Base-by-base conservation (phyloP, 441 rosid species). In the Corymbia citriodora region DNA sequence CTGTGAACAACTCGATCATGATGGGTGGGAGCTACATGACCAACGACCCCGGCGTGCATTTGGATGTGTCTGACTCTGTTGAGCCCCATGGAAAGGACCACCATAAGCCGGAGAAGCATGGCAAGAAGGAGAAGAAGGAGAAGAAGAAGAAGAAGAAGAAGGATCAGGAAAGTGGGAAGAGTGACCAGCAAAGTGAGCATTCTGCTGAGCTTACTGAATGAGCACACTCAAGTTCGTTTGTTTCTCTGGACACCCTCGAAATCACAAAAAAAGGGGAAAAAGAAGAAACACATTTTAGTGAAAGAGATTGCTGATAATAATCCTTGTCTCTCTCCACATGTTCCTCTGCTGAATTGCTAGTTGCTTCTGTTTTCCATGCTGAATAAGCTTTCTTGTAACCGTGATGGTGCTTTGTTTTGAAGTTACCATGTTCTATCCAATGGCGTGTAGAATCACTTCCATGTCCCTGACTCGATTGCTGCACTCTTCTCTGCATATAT, bases 1-100 rank as follows among this genome's bases (percentile, higher is more conserved):
- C 99, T 1, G 95, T 98, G 55, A 98, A 97, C 92, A 98, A 98
- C 90, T 98, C 99, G 3, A 94, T 98, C 87, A 96, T 97, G 99
- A 88, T 98, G 49, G 93, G 94, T 1, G 96, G 97, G 88, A 90
- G 87, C 87, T 95, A 97, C 94, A 95, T 48, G 90, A 93, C 99
- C 87, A 95, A 97, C 87, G 99, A 98, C 89, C 99, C 99, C 0
- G 99, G 99, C 1, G 98, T 98, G 91, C 99, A 97, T 88, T 87
- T 97, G 94, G 97, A 96, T n/a, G 94, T 98, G 74, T 92, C 95
- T 1, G 99, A 96, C 29, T 61, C 92, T 89, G 86, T 88, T 23
- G 96, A 94, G 83, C 91, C 55, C 8, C 93, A 88, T 33, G 92
- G 81, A 45, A 90, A 57, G 55, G 91, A 87, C 90, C 89, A 88